Conservation (phyloP, 2,329 filamentous ascomycete species). For the Chalara sp. region DNA sequence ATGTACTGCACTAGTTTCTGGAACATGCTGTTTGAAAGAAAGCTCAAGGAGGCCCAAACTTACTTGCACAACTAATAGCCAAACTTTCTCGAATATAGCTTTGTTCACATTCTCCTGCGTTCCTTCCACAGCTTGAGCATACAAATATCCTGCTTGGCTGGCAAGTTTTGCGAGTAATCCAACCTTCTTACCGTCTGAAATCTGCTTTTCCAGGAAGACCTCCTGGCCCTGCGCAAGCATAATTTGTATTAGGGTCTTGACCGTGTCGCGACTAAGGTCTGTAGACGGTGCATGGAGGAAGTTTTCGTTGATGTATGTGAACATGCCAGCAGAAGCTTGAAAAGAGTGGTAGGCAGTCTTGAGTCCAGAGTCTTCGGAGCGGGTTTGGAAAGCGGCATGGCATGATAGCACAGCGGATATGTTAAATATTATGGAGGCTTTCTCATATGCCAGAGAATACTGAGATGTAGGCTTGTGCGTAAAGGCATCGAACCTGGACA, state of each 20-base stretch:
- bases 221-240: conserved; percentile 96
- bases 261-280: conserved; percentile 91
- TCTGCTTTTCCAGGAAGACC: conserved; percentile 94
- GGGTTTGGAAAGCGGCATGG: conserved; percentile 87
- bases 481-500: conserved; percentile 90
- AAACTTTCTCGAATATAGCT: conserved; percentile 89
- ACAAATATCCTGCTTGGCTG: conserved; percentile 83
- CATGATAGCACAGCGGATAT: conserved; percentile 96
- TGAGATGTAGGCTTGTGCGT: conserved; percentile 96
- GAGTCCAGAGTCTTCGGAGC: conserved; percentile 83
- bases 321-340: conserved; percentile 97
- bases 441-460: conserved; percentile 95
- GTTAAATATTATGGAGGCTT: conserved; percentile 99
- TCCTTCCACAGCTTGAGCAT: conserved; percentile 80
- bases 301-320: conserved; percentile 99
- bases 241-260: conserved; percentile 87
- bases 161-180: conserved; percentile 88
- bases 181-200: conserved; percentile 86
- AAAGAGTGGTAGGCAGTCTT: conserved; percentile 98
- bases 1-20: too few relatives aligned
- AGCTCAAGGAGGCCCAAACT: conserved; percentile 12
- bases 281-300: conserved; percentile 94
- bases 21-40: too few relatives aligned
- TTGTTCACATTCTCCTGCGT: conserved; percentile 88
- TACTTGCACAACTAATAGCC: conserved; percentile 77